phyloP scores from a whole-genome alignment of 208 protist genomes.

The Wallacemonas sp. region DNA sequence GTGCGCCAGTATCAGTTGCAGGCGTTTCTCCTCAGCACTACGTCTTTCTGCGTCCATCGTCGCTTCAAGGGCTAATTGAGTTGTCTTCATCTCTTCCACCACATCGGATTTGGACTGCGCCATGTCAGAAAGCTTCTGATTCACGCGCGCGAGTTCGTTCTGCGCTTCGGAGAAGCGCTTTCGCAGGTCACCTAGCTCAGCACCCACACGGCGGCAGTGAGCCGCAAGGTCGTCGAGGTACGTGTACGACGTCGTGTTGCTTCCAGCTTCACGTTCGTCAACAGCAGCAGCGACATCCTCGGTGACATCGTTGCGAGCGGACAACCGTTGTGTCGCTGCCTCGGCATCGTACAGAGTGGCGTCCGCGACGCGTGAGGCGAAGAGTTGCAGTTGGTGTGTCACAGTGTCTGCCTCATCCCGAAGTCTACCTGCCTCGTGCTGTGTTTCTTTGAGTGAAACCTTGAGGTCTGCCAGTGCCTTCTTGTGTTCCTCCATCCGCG shows the following conservation, averaged over 20 bases:
- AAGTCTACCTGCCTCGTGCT: not conserved
- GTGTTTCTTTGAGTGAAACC: not conserved
- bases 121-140: not conserved
- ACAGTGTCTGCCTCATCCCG: not conserved
- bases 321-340: not conserved
- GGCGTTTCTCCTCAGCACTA: not conserved
- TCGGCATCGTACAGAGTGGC: constrained; percentile 4
- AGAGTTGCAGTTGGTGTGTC: not conserved
- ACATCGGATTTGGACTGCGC: not conserved
- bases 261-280: not conserved
- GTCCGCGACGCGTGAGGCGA: not conserved
- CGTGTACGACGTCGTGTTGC: not conserved
- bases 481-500: not conserved
- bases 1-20: not conserved
- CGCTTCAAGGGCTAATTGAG: not conserved
- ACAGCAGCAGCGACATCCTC: not conserved
- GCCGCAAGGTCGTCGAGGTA: constrained; percentile 7
- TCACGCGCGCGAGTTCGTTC: not conserved
- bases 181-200: constrained; percentile 2
- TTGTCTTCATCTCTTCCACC: not conserved
- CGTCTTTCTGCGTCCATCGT: not conserved
- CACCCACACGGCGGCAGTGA: not conserved
- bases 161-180: not conserved
- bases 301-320: not conserved
- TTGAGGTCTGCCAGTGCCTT: not conserved